Evolutionary conservation across 2,329 filamentous ascomycete genomes (phyloP).

Genomic region (Nemania sp.): DNA sequence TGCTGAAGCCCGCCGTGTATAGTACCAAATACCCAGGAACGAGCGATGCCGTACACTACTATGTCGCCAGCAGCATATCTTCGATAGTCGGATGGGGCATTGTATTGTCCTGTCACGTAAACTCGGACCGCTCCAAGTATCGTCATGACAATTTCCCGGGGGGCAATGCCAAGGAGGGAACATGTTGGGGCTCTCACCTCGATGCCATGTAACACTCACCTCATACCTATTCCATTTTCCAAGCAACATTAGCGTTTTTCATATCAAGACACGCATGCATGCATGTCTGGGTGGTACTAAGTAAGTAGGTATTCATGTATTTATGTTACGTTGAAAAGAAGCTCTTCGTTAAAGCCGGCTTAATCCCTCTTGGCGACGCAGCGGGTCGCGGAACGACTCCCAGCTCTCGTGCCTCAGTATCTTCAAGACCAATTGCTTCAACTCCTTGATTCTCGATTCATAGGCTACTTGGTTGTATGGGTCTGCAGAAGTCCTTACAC

Average conservation of each 20-base stretch:
- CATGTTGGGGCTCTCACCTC: not conserved
- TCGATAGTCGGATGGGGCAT: not conserved
- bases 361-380: slow-evolving; percentile 21
- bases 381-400: not conserved
- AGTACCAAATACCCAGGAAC: not conserved
- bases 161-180: not conserved
- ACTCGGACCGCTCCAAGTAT: not conserved
- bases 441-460: not conserved
- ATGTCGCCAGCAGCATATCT: not conserved
- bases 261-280: not conserved
- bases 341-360: slow-evolving; percentile 22
- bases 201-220: not conserved
- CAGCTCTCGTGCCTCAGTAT: not conserved
- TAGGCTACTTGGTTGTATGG: not conserved
- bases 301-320: too few relatives aligned
- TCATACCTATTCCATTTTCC: not conserved
- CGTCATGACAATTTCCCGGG: not conserved
- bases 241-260: not conserved
- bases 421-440: not conserved
- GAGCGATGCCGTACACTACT: not conserved
- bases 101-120: not conserved
- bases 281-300: not conserved
- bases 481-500: not conserved
- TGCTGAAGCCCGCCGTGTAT: slow-evolving; percentile 14
- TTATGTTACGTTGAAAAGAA: not conserved